Evolutionary conservation across 2,329 filamentous ascomycete genomes (phyloP).

Genomic region (Rhynchosporium agropyri): DNA sequence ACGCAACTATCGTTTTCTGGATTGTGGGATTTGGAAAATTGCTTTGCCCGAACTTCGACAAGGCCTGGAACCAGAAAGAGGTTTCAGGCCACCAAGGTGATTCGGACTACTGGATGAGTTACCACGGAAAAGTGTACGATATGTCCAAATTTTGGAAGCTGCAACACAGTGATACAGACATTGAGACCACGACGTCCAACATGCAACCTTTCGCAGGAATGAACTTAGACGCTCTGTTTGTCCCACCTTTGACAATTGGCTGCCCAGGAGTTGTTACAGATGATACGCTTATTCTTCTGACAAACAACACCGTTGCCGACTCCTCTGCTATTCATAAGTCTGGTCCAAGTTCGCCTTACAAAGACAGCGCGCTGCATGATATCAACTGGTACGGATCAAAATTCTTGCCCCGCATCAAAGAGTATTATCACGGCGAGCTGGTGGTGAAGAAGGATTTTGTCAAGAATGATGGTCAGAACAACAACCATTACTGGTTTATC

Average conservation of each 20-base stretch:
- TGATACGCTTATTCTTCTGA: constrained; percentile 56
- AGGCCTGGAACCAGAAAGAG: constrained; percentile 77
- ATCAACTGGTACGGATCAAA: constrained; percentile 74
- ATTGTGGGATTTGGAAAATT: constrained; percentile 84
- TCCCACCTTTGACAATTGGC: constrained; percentile 71
- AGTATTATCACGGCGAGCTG: constrained; percentile 85
- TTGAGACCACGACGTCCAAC: constrained; percentile 58
- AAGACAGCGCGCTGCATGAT: constrained; percentile 59
- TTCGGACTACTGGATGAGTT: constrained; percentile 83
- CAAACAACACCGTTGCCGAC: constrained; percentile 64
- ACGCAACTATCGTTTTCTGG: constrained; percentile 84
- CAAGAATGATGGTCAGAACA: constrained; percentile 63
- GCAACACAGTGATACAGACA: constrained; percentile 76
- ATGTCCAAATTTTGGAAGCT: constrained; percentile 83
- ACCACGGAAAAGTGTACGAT: constrained; percentile 89
- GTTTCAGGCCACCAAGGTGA: constrained; percentile 70
- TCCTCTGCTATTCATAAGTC: constrained; percentile 67
- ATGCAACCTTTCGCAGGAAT: constrained; percentile 81
- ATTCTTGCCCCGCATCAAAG: constrained; percentile 79
- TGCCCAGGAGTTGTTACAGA: constrained; percentile 73
- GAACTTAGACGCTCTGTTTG: constrained; percentile 84
- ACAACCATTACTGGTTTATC: constrained; percentile 77
- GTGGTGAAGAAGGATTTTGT: constrained; percentile 69
- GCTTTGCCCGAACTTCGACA: constrained; percentile 88
- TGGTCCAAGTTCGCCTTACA: constrained; percentile 61